Evolutionary conservation across 768 basidiomycete species (phyloP).

Genomic region (Leccinum fibrillosum): DNA sequence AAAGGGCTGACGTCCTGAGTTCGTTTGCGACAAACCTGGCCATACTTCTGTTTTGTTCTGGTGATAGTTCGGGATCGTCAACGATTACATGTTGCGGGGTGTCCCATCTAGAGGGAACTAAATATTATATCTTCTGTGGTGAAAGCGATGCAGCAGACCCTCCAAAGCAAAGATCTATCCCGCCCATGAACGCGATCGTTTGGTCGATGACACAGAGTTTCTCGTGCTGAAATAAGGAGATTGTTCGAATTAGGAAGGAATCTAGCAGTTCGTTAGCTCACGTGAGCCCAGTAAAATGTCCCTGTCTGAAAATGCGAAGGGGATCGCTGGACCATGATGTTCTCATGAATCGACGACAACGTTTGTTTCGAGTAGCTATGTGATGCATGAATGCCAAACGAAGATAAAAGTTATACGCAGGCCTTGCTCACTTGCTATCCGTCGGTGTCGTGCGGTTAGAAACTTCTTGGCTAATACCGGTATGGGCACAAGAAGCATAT

Average conservation of each 20-base stretch:
- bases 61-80: conserved; percentile 71
- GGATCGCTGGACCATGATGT: conserved; percentile 95
- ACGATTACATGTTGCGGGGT: conserved; percentile 89
- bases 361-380: conserved; percentile 82
- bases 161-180: conserved; percentile 91
- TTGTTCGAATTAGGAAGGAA: background rate
- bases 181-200: conserved; percentile 97
- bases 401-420: background rate
- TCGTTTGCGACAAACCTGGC: conserved; percentile 56
- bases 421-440: conserved; percentile 72
- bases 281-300: conserved; percentile 98
- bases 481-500: conserved; percentile 2
- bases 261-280: conserved; percentile 35
- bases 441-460: conserved; percentile 92
- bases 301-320: conserved; percentile 97
- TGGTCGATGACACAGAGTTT: conserved; percentile 98
- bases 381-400: conserved; percentile 6
- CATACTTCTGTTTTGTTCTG: conserved; percentile 73
- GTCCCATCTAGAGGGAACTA: conserved; percentile 68
- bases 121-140: background rate
- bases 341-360: conserved; percentile 75
- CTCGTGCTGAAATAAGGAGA: conserved; percentile 65
- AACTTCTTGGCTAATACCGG: conserved; percentile 75
- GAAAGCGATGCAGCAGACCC: conserved; percentile 39
- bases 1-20: background rate